Conservation (phyloP, 1,284 basidiomycete species). For the Papiliotrema fonsecae region DNA sequence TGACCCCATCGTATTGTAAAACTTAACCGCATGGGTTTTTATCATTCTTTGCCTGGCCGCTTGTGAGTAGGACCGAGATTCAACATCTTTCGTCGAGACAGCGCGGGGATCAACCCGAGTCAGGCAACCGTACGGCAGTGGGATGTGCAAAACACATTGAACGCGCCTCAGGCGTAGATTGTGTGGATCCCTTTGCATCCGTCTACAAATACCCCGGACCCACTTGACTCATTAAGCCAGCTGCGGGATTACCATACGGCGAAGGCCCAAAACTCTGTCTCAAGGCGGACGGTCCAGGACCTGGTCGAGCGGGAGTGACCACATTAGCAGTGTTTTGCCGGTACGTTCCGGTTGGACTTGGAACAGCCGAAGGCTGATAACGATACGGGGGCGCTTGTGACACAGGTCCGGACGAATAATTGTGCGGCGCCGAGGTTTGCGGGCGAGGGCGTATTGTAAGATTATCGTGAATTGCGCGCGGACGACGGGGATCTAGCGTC, state of each 20-base stretch:
- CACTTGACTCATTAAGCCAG: slow-evolving; percentile 1
- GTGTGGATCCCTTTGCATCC: too few species aligned
- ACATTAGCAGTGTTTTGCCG: neutral
- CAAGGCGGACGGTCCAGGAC: slow-evolving; percentile 24
- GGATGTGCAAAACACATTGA: neutral
- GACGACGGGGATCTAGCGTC: slow-evolving; percentile 37
- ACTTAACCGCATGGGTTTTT: too few species aligned
- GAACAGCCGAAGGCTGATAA: neutral
- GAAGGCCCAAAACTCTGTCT: slow-evolving; percentile 27
- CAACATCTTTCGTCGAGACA: too few species aligned
- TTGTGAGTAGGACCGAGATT: too few species aligned
- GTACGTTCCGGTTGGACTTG: neutral
- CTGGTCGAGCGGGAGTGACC: slow-evolving; percentile 8
- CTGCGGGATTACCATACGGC: neutral
- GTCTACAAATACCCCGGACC: neutral
- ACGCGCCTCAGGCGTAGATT: neutral
- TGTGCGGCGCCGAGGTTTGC: too few species aligned
- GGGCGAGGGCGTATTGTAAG: slow-evolving; percentile 18
- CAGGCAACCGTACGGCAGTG: neutral
- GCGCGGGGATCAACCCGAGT: too few species aligned
- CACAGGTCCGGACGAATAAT: neutral
- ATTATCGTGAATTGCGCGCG: slow-evolving; percentile 39
- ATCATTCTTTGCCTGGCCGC: too few species aligned
- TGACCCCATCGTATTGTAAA: too few species aligned
- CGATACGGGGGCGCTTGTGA: neutral